phyloP scores from a whole-genome alignment of 2,329 filamentous ascomycete genomes.

The Rosellinia necatrix region DNA sequence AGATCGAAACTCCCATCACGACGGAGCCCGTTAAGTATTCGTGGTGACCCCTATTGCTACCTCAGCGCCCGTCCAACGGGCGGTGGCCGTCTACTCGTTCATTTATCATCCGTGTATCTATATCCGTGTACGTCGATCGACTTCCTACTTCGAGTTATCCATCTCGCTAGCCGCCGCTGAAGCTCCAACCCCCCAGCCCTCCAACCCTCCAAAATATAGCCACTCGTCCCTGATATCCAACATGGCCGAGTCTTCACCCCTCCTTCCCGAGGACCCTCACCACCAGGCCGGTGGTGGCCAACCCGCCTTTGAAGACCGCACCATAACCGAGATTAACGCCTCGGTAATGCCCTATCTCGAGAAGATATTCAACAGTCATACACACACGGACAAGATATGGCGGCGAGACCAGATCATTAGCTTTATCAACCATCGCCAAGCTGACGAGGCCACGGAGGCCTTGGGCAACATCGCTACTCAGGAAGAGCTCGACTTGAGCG shows the following conservation, averaged over 20 bases:
- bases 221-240: neutral
- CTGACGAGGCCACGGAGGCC: slow-evolving; percentile 41
- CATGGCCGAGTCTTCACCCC: slow-evolving; percentile 35
- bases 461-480: slow-evolving; percentile 39
- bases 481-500: slow-evolving; percentile 50
- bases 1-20: too few relatives aligned
- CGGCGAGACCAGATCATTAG: slow-evolving; percentile 48
- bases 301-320: slow-evolving; percentile 46
- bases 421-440: slow-evolving; percentile 55
- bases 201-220: too few relatives aligned
- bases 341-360: slow-evolving; percentile 50
- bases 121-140: too few relatives aligned
- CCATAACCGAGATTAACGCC: slow-evolving; percentile 48
- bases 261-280: slow-evolving; percentile 38
- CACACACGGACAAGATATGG: slow-evolving; percentile 48
- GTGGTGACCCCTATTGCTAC: too few relatives aligned
- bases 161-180: too few relatives aligned
- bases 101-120: neutral
- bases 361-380: slow-evolving; percentile 52
- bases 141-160: too few relatives aligned
- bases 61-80: too few relatives aligned
- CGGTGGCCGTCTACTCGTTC: too few relatives aligned
- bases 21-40: too few relatives aligned
- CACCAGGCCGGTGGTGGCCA: slow-evolving; percentile 55
- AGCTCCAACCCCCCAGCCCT: neutral